These are phyloP conservation scores for Sporobolomyces phaffii DNA, from an alignment of 768 basidiomycete species.

Conservation along the genomic window DNA sequence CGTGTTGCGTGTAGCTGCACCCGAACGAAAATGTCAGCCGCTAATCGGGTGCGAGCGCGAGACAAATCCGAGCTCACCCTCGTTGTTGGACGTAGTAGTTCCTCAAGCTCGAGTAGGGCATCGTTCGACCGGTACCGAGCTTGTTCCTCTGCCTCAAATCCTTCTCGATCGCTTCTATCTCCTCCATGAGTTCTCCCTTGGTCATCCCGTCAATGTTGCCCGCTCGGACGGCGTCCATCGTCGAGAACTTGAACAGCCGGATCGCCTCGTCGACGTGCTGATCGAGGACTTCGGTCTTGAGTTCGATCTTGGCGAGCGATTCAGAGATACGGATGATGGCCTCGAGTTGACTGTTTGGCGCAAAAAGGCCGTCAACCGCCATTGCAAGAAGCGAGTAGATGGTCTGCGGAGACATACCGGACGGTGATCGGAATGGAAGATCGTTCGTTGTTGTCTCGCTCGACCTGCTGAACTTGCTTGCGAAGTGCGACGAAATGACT, in stretches of 20 bases:
- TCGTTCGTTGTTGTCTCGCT: constrained; percentile 91
- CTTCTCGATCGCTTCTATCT: constrained; percentile 67
- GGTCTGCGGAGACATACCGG: constrained; percentile 65
- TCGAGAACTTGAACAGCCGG: constrained; percentile 94
- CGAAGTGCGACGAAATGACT: constrained; percentile 89
- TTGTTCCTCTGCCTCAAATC: constrained; percentile 57
- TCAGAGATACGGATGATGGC: constrained; percentile 99
- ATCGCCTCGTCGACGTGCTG: constrained; percentile 98
- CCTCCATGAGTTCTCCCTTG: constrained; percentile 83
- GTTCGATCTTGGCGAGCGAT: constrained; percentile 85
- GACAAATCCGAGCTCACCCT: constrained; percentile 53
- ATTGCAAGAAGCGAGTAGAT: not conserved
- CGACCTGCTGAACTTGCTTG: constrained; percentile 90
- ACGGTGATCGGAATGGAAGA: constrained; percentile 97
- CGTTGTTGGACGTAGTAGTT: constrained; percentile 90
- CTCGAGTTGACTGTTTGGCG: constrained; percentile 69
- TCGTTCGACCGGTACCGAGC: constrained; percentile 90
- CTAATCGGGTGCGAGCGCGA: too few species aligned
- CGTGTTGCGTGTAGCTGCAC: constrained; percentile 38
- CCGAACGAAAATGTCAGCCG: too few species aligned
- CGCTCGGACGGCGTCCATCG: constrained; percentile 96
- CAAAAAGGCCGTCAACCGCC: too few species aligned
- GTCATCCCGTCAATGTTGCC: constrained; percentile 82
- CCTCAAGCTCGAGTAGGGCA: constrained; percentile 86
- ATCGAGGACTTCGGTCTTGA: constrained; percentile 75